Conservation (phyloP, 257 asterid species). For the Solanum phureja region DNA sequence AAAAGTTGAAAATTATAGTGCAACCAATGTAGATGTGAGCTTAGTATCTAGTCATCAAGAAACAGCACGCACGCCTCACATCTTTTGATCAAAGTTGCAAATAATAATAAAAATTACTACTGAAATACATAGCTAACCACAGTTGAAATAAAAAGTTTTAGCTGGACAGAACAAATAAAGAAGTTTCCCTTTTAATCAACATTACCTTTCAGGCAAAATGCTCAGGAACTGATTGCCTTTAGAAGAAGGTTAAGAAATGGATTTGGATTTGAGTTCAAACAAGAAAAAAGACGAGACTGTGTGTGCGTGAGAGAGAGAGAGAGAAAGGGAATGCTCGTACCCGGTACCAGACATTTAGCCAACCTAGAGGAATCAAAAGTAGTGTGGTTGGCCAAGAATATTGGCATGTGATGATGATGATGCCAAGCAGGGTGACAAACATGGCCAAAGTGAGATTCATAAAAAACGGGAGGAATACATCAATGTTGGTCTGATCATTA, state of each 20-base stretch:
- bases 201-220: background rate
- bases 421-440: conserved; percentile 49
- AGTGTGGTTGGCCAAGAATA: conserved; percentile 86
- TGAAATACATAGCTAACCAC: background rate
- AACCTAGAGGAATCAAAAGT: conserved; percentile 74
- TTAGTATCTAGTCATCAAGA: background rate
- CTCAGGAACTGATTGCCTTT: background rate
- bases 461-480: conserved; percentile 64
- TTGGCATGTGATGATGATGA: conserved; percentile 80
- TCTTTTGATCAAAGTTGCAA: background rate
- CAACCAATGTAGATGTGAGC: background rate
- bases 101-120: background rate
- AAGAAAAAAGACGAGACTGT: background rate
- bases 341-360: conserved; percentile 90
- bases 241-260: background rate
- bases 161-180: background rate
- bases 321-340: conserved; percentile 24
- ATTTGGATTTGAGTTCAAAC: background rate
- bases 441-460: conserved; percentile 39
- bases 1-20: background rate
- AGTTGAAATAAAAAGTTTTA: background rate
- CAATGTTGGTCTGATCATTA: conserved; percentile 81
- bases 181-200: background rate
- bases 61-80: background rate
- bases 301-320: background rate